These are phyloP conservation scores for Coniochaeta pulveracea DNA, from an alignment of 2,329 filamentous ascomycete species.

Conservation along the genomic window DNA sequence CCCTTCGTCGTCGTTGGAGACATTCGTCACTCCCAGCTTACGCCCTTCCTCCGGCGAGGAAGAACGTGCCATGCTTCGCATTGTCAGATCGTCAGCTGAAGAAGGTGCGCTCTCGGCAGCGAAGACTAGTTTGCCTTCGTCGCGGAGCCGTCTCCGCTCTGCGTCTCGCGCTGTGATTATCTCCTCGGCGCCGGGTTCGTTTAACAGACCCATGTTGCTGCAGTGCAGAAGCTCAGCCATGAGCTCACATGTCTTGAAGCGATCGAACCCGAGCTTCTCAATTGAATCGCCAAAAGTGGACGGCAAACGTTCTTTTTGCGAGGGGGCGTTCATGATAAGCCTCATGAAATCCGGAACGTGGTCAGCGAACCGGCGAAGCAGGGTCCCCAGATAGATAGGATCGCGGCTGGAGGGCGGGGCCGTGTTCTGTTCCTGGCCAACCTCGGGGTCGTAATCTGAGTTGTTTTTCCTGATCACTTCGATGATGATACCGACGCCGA, in stretches of 20 bases:
- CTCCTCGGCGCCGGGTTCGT: slow-evolving; percentile 81
- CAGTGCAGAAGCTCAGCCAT: slow-evolving; percentile 97
- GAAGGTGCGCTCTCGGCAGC: slow-evolving; percentile 29
- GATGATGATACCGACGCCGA: slow-evolving; percentile 93
- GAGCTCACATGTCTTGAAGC: slow-evolving; percentile 97
- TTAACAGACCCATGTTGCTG: slow-evolving; percentile 95
- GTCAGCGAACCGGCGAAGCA: slow-evolving; percentile 79
- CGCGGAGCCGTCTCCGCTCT: slow-evolving; percentile 69
- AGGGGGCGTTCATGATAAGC: slow-evolving; percentile 68
- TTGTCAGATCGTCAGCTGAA: slow-evolving; percentile 50
- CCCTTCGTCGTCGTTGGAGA: slow-evolving; percentile 68
- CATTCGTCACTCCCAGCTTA: slow-evolving; percentile 66
- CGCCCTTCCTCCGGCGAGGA: slow-evolving; percentile 52
- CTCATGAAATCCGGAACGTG: slow-evolving; percentile 92
- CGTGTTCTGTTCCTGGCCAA: slow-evolving; percentile 67
- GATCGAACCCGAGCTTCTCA: slow-evolving; percentile 89
- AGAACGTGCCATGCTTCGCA: slow-evolving; percentile 40
- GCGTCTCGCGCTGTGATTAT: slow-evolving; percentile 69
- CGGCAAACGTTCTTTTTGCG: slow-evolving; percentile 62
- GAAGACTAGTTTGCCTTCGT: slow-evolving; percentile 60
- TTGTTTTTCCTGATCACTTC: slow-evolving; percentile 99
- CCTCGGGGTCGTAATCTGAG: slow-evolving; percentile 94
- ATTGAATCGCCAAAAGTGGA: slow-evolving; percentile 87
- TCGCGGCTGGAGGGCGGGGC: slow-evolving; percentile 68
- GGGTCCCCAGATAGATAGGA: slow-evolving; percentile 87